phyloP scores from a whole-genome alignment of 805 yeast genomes.

The Maudiozyma saulgeensis region DNA sequence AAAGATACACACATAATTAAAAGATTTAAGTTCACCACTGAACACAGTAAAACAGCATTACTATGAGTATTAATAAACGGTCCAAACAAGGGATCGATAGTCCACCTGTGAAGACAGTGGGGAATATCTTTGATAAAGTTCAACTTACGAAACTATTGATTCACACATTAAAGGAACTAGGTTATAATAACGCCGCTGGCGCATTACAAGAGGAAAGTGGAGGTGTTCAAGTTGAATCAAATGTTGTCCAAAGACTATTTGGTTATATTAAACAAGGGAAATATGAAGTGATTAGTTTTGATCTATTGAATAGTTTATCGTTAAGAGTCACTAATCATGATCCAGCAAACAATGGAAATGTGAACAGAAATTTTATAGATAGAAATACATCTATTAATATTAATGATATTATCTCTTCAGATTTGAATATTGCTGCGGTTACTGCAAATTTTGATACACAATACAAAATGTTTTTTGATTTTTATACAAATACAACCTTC shows the following conservation, averaged over 20 bases:
- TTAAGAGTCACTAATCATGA: constrained; percentile 10
- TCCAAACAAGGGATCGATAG: background rate
- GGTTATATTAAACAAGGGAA: constrained; percentile 33
- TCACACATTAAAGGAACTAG: constrained; percentile 42
- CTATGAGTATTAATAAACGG: background rate
- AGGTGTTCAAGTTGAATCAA: constrained; percentile 33
- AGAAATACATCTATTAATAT: constrained; percentile 11
- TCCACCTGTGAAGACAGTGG: background rate
- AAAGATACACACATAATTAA: too few relatives aligned
- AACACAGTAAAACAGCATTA: too few relatives aligned
- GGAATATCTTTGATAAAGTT: constrained; percentile 16
- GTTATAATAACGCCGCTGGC: constrained; percentile 34
- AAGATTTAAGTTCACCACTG: too few relatives aligned
- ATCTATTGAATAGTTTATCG: constrained; percentile 25
- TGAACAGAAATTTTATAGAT: background rate
- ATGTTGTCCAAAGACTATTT: constrained; percentile 34
- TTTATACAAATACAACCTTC: background rate
- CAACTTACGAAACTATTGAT: constrained; percentile 41
- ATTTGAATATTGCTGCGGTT: constrained; percentile 1
- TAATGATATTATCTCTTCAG: constrained; percentile 8
- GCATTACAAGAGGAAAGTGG: constrained; percentile 35
- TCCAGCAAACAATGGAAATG: background rate
- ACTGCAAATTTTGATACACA: constrained; percentile 1
- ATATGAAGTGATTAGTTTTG: constrained; percentile 28
- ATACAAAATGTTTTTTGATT: background rate